Evolutionary conservation across 176 grass and related monocot species (phyloP).

Genomic region (Carex scoparia): DNA sequence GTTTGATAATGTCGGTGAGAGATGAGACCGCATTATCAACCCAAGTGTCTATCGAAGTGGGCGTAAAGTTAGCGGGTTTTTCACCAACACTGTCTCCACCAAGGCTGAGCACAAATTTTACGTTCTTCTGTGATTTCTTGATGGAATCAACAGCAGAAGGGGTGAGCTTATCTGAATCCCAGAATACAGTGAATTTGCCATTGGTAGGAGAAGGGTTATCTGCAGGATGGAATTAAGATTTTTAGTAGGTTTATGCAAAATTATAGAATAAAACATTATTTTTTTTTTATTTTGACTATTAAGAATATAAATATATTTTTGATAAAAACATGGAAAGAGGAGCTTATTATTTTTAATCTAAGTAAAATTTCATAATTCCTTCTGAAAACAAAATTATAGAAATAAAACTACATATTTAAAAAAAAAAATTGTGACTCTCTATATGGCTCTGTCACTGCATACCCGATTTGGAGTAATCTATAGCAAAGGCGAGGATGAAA

Average conservation of each 20-base stretch:
- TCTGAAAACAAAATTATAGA: too few relatives aligned
- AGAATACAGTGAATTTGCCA: slow-evolving; percentile 32
- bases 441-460: too few relatives aligned
- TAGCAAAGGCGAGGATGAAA: slow-evolving; percentile 50
- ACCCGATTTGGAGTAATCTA: background rate
- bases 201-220: background rate
- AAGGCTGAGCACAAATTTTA: slow-evolving; percentile 36
- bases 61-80: slow-evolving; percentile 5
- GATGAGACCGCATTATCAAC: slow-evolving; percentile 27
- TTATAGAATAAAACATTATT: too few relatives aligned
- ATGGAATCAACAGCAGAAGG: slow-evolving; percentile 14
- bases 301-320: too few relatives aligned
- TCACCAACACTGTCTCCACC: slow-evolving; percentile 26
- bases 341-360: too few relatives aligned
- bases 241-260: too few relatives aligned
- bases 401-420: too few relatives aligned
- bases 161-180: slow-evolving; percentile 26
- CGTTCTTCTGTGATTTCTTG: background rate
- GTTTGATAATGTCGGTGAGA: slow-evolving; percentile 15
- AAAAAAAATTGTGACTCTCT: too few relatives aligned
- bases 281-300: background rate
- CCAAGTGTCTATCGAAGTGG: slow-evolving; percentile 35
- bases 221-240: background rate
- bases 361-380: too few relatives aligned
- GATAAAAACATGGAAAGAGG: too few relatives aligned